Conservation (phyloP, 75 land plant species). For the Sequoiadendron giganteum region DNA sequence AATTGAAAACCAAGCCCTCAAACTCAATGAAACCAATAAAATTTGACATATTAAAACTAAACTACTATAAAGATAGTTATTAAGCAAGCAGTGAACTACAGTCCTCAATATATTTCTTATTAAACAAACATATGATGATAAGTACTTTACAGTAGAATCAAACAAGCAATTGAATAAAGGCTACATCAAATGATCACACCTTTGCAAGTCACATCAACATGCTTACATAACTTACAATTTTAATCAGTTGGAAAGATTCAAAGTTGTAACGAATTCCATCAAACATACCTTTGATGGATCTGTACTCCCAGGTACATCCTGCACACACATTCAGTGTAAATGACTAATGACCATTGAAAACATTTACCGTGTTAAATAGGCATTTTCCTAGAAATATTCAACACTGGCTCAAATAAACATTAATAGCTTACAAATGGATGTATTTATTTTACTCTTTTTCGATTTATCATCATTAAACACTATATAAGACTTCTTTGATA, state of each 20-base stretch:
- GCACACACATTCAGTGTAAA: not conserved
- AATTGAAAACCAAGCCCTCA: too few species aligned
- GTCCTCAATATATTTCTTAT: not conserved
- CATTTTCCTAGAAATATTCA: not conserved
- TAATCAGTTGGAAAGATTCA: not conserved
- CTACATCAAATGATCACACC: not conserved
- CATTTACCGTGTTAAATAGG: not conserved
- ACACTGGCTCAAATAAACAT: not conserved
- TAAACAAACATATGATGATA: not conserved
- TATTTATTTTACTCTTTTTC: not conserved
- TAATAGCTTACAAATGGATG: not conserved
- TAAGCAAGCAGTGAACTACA: not conserved
- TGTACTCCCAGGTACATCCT: not conserved
- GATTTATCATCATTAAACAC: not conserved
- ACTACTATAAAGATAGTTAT: not conserved
- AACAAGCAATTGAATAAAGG: not conserved
- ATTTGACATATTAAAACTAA: not conserved
- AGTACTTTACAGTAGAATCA: not conserved
- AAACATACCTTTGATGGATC: constrained; percentile 2
- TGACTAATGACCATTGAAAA: not conserved
- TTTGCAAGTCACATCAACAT: not conserved
- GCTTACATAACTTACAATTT: not conserved
- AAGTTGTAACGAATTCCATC: not conserved
- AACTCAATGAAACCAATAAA: too few species aligned
- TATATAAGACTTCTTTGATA: not conserved